Conservation (phyloP, 2,329 filamentous ascomycete genomes). For the Trichoderma afroharzianum region DNA sequence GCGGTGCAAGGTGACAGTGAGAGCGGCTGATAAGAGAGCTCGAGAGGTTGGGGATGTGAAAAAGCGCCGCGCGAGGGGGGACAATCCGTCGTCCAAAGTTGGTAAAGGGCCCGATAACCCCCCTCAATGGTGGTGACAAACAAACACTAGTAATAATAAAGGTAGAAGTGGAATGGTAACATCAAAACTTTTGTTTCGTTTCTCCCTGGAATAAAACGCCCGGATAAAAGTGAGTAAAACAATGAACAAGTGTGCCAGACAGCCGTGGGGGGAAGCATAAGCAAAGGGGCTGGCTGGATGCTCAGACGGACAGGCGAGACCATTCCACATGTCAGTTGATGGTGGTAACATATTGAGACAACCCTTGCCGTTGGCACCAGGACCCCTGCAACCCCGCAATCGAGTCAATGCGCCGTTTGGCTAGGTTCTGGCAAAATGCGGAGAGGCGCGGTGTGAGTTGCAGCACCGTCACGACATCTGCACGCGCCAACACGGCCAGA, state of each 20-base stretch:
- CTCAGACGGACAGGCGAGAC: background rate
- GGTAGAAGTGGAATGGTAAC: background rate
- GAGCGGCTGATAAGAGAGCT: conserved; percentile 12
- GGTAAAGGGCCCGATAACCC: background rate
- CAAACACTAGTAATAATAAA: background rate
- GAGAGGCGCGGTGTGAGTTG: conserved; percentile 15
- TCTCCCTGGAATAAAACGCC: background rate
- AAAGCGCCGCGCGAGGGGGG: background rate
- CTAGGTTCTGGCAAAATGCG: conserved; percentile 6
- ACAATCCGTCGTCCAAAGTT: background rate
- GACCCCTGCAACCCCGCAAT: conserved; percentile 28
- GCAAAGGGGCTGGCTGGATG: background rate
- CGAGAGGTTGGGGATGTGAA: background rate
- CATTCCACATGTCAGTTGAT: background rate
- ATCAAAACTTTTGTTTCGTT: conserved; percentile 3
- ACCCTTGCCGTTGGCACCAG: background rate
- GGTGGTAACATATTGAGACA: conserved; percentile 5
- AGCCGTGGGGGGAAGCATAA: background rate
- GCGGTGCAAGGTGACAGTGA: conserved; percentile 3
- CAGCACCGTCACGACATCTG: conserved; percentile 14
- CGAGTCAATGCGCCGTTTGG: conserved; percentile 19
- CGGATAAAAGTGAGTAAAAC: background rate
- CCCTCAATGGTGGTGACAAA: background rate
- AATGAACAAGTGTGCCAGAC: background rate
- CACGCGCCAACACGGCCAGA: background rate